Base-by-base conservation (phyloP, 768 basidiomycete species). In the Trametes cubensis region DNA sequence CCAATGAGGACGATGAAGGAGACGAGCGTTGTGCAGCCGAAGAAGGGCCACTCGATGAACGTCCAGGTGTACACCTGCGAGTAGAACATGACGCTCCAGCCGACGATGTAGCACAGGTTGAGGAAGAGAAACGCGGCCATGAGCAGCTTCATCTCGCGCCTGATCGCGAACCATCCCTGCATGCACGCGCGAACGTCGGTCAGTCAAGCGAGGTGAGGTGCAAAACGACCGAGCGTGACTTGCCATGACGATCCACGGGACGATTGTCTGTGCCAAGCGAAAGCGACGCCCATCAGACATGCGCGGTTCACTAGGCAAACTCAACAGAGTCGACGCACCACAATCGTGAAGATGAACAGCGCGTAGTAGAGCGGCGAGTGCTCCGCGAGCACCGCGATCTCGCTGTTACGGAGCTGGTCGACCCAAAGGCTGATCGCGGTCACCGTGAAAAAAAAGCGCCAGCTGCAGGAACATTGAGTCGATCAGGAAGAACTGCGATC, bases 241-340 rank as follows among this genome's bases (percentile, higher is more conserved):
- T 61, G 83, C 84, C 76, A 81, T 70, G n/a, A 74, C 67, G 18
- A 84, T 79, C 83, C 84, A 85, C 1, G 84, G 84, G 15, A 81
- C 54, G 25, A 84, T 72, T 11, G 81, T 68, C 81, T 83, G 53
- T 46, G n/a, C 46, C 41, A 41, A n/a, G 47, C 5, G 13, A 13
- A 25, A 13, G n/a, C 1, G 28, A 39, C 7, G 20, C 46, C 21
- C 17, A 15, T 26, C 3, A 49, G 30, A 40, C 28, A n/a, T 8
- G 14, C 26, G 55, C 30, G 10, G n/a, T n/a, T 34, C 34, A 11
- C 10, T 11, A 10, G 28, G 28, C 28, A n/a, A 30, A 20, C 2
- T 17, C 7, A 21, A 3, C 6, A 6, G 8, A 7, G 6, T 25
- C 20, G 44, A 71, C 82, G 41, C 64, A 84, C 83, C 25, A 81